These are phyloP conservation scores for Akebia trifoliata DNA, from an alignment of 164 flowering plant species.

Conservation along the genomic window DNA sequence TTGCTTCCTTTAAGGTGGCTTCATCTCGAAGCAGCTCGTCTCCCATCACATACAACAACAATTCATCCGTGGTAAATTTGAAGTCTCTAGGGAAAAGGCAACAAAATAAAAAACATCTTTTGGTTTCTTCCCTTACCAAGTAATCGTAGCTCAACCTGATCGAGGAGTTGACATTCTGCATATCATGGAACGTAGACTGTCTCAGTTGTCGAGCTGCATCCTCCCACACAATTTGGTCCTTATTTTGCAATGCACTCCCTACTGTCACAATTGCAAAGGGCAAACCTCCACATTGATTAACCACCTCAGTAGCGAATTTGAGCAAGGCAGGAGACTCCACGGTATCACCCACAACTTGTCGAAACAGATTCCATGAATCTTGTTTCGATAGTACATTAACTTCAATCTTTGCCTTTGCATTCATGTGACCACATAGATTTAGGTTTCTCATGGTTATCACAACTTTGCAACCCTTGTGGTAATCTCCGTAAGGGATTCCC, in stretches of 20 bases:
- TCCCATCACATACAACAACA: neutral
- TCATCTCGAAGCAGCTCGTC: neutral
- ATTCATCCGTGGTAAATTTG: neutral
- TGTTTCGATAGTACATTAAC: slow-evolving; percentile 14
- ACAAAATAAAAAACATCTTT: slow-evolving; percentile 21
- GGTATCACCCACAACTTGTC: slow-evolving; percentile 11
- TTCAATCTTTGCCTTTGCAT: slow-evolving; percentile 1
- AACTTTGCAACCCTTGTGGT: slow-evolving; percentile 16
- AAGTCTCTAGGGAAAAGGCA: slow-evolving; percentile 12
- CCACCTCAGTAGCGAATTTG: slow-evolving; percentile 11
- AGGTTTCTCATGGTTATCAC: slow-evolving; percentile 13
- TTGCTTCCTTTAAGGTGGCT: neutral
- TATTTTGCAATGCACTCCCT: slow-evolving; percentile 20
- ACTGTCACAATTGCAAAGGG: slow-evolving; percentile 23
- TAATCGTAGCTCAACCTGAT: slow-evolving; percentile 20
- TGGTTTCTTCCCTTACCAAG: slow-evolving; percentile 9
- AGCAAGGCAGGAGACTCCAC: neutral
- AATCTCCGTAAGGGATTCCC: slow-evolving; percentile 5
- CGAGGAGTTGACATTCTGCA: neutral
- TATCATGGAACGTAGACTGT: slow-evolving; percentile 2
- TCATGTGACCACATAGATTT: slow-evolving; percentile 13
- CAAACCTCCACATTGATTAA: slow-evolving; percentile 22
- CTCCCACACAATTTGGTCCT: slow-evolving; percentile 15
- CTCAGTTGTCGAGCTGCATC: slow-evolving; percentile 15
- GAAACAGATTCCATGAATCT: slow-evolving; percentile 24